Evolutionary conservation across 2,329 filamentous ascomycete species (phyloP), one percentile per base, ranked within the genome.

Genomic region (Mycosphaerella arachidis): DNA sequence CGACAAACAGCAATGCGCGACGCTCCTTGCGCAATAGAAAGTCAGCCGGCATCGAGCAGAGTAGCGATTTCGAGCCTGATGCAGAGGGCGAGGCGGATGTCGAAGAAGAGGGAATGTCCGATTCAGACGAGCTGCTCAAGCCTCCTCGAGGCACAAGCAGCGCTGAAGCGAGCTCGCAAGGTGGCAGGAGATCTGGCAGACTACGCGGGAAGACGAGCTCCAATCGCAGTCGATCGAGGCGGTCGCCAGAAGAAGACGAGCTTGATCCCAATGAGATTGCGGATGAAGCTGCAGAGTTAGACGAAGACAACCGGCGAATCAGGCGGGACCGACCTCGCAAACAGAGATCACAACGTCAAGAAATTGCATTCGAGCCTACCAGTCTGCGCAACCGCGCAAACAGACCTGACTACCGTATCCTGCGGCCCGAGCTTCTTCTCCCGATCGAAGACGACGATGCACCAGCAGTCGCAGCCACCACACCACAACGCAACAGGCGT

Each of bases 381-480:
- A 89, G 66, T 62, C 68, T 76, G 75, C 85, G 53, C 83, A 88
- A 70, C 80, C 89, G 75, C 76, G 84, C 85, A 35, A 87, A 89
- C 66, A 82, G 84, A 52, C 89, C 94, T 31, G 90, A 96, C 73
- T 97, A 97, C 74, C 89, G 89, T 59, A 90, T 97, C 70, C 85
- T 90, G 48, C 87, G 91, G 0, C 86, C 92, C 45, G 88, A 91
- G 64, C 79, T 86, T 43, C 78, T 84, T 18, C 82, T 86, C 45
- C 83, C 90, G 1, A 82, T 87, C n/a, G 91, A 96, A 66, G 88
- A 91, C 53, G 89, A 89, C 31, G 88, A 84, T 50, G 84, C 87
- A 52, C 85, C 86, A 58, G 63, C 67, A n/a, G 79, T 84, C 9
- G 84, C 84, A 6, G 84, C 90, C 7, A 88, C 89, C 3, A 71